These are phyloP conservation scores for Eutrema heterophyllum DNA, from an alignment of 345 rosid species.

Conservation along the genomic window DNA sequence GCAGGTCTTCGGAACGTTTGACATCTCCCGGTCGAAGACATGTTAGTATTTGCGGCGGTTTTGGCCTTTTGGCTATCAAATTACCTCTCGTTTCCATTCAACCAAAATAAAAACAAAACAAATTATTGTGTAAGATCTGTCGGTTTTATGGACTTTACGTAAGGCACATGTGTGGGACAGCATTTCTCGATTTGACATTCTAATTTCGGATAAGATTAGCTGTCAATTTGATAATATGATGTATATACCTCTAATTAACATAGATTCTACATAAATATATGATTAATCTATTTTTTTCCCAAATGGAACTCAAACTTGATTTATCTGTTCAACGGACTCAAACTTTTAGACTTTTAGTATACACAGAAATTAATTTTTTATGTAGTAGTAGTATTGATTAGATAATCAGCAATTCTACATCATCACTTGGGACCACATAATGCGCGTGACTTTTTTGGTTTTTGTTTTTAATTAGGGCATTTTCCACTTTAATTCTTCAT, in stretches of 20 bases:
- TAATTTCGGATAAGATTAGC: constrained; percentile 2
- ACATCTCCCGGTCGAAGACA: too few species aligned
- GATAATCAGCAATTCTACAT: background rate
- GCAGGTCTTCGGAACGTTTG: too few species aligned
- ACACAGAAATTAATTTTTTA: background rate
- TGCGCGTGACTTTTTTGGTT: background rate
- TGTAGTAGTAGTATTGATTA: background rate
- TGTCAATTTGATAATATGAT: background rate
- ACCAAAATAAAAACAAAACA: constrained; percentile 5
- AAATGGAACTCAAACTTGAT: background rate
- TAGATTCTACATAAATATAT: background rate
- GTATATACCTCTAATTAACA: background rate
- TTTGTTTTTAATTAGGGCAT: background rate
- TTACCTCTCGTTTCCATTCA: background rate
- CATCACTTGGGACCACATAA: background rate
- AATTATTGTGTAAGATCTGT: background rate
- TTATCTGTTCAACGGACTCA: background rate
- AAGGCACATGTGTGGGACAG: constrained; percentile 19
- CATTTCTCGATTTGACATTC: constrained; percentile 3
- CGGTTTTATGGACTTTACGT: background rate
- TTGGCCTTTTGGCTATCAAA: constrained; percentile 6
- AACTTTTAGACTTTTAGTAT: background rate
- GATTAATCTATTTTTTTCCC: background rate
- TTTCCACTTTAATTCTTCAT: fast-evolving
- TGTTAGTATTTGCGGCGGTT: constrained; percentile 13